Evolutionary conservation across 2,329 filamentous ascomycete genomes (phyloP), one percentile per base, ranked within the genome.

Genomic region (Drechslerella dactyloides): DNA sequence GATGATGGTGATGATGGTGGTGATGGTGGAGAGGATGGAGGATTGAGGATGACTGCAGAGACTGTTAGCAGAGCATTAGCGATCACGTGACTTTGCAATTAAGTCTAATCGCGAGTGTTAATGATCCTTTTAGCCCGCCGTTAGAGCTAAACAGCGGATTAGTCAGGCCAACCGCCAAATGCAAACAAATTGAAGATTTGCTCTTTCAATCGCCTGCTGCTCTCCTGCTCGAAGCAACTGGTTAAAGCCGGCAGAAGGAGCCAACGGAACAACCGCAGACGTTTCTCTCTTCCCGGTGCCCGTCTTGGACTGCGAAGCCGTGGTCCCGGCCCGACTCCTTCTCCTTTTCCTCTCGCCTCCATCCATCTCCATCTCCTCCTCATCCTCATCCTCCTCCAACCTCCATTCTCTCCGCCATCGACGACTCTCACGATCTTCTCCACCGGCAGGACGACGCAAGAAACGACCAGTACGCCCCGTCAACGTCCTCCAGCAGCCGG

Each of bases 331-430:
- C 19, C 50, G 46, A 37, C 40, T 54, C 57, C n/a, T 17, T 60
- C 42, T 40, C 15, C 21, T 40, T 59, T 58, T 50, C 48, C 60
- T 35, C 23, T 40, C 37, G 42, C 17, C 61, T 24, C 37, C 53
- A 46, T 53, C 33, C 50, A 59, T 51, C 69, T 52, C 40, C 60
- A 69, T 42, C 56, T 56, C 30, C 72, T 23, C 46, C 57, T 50
- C 50, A 60, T 55, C 51, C 46, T 56, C 69, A 53, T n/a, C n/a
- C n/a, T 46, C 64, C 17, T 19, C 52, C 15, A 13, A n/a, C 40
- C 30, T 40, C 57, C 19, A 15, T 33, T 37, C 15, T 21, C 40
- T 46, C 15, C 56, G 30, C 35, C 51, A 37, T 11, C 48, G 13
- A 54, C 70, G 51, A 59, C 63, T 46, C 37, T 51, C 17, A 35